Percentiles rank a stretch among this genome's conserved stretches.
These are phyloP conservation scores for Pulveroboletus sp. DNA, from an alignment of 768 basidiomycete genomes.

Conservation along the genomic window DNA sequence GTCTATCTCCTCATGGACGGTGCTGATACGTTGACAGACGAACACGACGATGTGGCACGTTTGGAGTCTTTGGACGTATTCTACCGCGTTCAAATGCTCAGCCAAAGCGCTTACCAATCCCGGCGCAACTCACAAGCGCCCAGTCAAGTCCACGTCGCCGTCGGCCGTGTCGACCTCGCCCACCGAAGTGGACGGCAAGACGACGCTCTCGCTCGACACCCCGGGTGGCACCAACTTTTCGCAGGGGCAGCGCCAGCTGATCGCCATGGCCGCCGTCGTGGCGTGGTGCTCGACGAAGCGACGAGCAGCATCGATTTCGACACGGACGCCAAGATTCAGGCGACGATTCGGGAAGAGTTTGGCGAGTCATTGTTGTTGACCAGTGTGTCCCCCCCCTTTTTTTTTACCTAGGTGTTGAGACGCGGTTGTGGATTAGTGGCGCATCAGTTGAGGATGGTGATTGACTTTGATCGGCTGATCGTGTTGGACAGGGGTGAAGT, in stretches of 20 bases:
- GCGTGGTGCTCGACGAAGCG: conserved; percentile 76
- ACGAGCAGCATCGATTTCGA: conserved; percentile 86
- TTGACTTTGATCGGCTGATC: conserved; percentile 78
- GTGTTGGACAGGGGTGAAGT: conserved; percentile 58
- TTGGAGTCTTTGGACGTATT: conserved; percentile 81
- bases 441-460: conserved; percentile 72
- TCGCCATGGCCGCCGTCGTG: conserved; percentile 82
- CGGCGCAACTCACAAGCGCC: conserved; percentile 49
- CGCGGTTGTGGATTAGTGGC: conserved; percentile 40
- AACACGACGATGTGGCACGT: conserved; percentile 78
- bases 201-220: conserved; percentile 64
- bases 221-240: conserved; percentile 91
- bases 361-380: conserved; percentile 70
- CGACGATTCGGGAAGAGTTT: conserved; percentile 85
- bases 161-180: conserved; percentile 38
- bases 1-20: not conserved
- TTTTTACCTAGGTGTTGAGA: not conserved
- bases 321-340: conserved; percentile 88
- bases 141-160: conserved; percentile 45
- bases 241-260: conserved; percentile 86
- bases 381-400: conserved; percentile 39
- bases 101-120: conserved; percentile 46
- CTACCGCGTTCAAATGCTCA: conserved; percentile 75
- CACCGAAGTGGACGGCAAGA: conserved; percentile 58
- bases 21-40: conserved; percentile 38